Base-by-base conservation (phyloP, 495 filamentous ascomycete genomes). In the Pyronema domesticum region DNA sequence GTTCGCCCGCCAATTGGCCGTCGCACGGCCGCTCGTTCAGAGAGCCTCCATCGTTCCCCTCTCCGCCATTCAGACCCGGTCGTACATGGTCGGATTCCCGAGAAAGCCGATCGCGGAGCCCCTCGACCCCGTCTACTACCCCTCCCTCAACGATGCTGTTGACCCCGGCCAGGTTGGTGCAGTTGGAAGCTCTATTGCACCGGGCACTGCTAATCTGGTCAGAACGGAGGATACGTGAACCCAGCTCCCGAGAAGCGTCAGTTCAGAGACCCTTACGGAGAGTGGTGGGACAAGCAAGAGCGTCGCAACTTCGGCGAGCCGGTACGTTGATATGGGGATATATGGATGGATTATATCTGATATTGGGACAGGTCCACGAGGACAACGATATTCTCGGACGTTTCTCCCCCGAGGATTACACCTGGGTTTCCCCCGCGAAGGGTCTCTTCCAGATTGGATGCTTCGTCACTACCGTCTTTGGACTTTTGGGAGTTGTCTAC, bases 261-360 rank as follows among this genome's bases (percentile, higher is more conserved):
- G 65, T 80, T 83, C 70, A 85, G 93, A 67, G 93, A 96, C 67
- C 93, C 93, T 37, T 78, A 96, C 65, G 89, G 70, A 61, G 83
- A 86, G 67, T 96, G 88, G 86, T 96, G 89, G 89, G 89, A 96
- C 69, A 83, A 86, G 73, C 89, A 96, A 66, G 89, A 95, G 68
- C 83, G 89, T 61, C 80, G 89, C 55, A 95, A 96, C 73, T 99
- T 81, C 61, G 87, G 87, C 63, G 93, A 99, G 69, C 83, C 88
- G 3, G 79, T 65, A 46, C 15, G 58, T 42, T 34, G 48, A 14
- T 37, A 10, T 51, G 23, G 23, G 23, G 23, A 30, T 30, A 30
- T 30, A 1, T 30, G 23, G 23, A 30, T 51, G 10, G 3, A 14
- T 47, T 19, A 14, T 37, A 14, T 18, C 19, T 40, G 36, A 53